Conservation (phyloP, 2,329 filamentous ascomycete species). For the Trichophyton rubrum region DNA sequence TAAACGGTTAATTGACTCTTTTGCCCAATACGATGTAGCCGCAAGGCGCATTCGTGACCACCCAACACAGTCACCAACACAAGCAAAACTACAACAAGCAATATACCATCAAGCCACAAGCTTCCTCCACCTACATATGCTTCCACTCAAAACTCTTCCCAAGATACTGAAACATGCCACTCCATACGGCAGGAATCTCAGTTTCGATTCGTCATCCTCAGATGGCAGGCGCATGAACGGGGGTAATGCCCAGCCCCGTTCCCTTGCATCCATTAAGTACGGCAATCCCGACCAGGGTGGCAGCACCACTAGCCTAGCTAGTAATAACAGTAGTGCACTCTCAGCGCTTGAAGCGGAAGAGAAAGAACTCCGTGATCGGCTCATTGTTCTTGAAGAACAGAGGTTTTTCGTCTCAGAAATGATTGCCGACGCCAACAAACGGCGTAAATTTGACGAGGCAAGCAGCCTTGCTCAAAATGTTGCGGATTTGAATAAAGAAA, state of each 20-base stretch:
- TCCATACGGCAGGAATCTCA: constrained; percentile 33
- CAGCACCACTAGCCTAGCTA: constrained; percentile 41
- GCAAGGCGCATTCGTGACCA: constrained; percentile 71
- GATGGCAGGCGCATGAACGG: constrained; percentile 9
- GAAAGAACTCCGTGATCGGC: constrained; percentile 62
- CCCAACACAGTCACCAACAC: constrained; percentile 57
- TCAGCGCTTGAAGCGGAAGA: constrained; percentile 69
- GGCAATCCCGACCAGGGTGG: constrained; percentile 36
- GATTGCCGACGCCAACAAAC: constrained; percentile 63
- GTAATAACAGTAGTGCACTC: constrained; percentile 44
- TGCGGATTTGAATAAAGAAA: constrained; percentile 70
- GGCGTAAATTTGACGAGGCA: constrained; percentile 76
- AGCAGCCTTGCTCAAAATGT: constrained; percentile 64
- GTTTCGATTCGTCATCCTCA: constrained; percentile 17
- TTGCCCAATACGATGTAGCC: constrained; percentile 73
- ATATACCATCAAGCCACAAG: constrained; percentile 70
- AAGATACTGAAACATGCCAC: constrained; percentile 53
- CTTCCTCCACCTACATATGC: constrained; percentile 82
- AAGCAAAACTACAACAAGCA: constrained; percentile 63
- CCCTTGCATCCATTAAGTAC: constrained; percentile 49
- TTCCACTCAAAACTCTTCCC: constrained; percentile 66
- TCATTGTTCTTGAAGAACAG: constrained; percentile 83
- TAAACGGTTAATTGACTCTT: constrained; percentile 79
- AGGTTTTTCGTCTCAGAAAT: constrained; percentile 79
- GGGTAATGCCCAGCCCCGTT: constrained; percentile 21